Base-by-base conservation (phyloP, 1,139 yeast genomes). In the Diutina neorugosa region DNA sequence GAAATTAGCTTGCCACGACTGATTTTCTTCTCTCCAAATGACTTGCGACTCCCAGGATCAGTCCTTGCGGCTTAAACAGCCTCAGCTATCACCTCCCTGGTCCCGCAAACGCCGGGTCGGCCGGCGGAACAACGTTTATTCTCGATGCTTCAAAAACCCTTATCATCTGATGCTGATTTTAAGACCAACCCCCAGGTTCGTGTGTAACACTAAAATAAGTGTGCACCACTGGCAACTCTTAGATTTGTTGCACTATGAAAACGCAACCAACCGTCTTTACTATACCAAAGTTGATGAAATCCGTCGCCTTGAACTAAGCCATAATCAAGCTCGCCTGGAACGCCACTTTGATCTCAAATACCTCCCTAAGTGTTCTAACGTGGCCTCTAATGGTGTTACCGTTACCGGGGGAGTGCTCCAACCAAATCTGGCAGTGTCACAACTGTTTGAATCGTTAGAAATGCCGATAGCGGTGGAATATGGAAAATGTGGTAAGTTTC, bases 171-270 rank as follows among this genome's bases (percentile, higher is more conserved):
- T 46, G 50, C 16, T 34, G n/a, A 9, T 27, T 4, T 46, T 46
- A 14, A n/a, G 16, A 16, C 50, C 50, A 5, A 46, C 50, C n/a
- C 50, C 50, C 27, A n/a, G 18, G n/a, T 46, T 23, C 8, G 19
- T 27, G n/a, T 46, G 37, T 23, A 27, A 46, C 31, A 46, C 50
- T 9, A 46, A 46, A n/a, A 46, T 46, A 19, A 23, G 37, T 34
- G 27, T 46, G 2, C 50, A 83, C 57, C 97, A 90, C 69, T 90
- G 96, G 96, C 97, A 90, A 65, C 71, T 90, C 47, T 74, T 96
- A 52, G 95, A 90, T 62, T 74, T 90, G 61, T 70, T 89, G 23
- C 81, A 84, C 59, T 68, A 66, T 42, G 72, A 72, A 55, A 59
- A 62, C 40, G 47, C 56, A 3, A 57, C 61, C 8, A 70, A 73